Base-by-base conservation (phyloP, 345 rosid species). In the Moringa oleifera region DNA sequence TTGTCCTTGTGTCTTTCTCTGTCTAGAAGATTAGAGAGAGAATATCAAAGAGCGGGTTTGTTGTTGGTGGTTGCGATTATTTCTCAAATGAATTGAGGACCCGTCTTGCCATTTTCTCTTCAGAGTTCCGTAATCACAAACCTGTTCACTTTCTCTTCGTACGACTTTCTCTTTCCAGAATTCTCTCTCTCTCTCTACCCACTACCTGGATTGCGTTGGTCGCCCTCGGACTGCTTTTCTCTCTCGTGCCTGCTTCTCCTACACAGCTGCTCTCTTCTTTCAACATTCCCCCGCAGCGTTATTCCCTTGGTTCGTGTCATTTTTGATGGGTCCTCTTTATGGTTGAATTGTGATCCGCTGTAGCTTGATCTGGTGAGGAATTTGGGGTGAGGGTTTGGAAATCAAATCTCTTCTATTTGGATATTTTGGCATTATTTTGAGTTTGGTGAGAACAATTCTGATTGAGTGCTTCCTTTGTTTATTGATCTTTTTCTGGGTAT, bases 1-100 rank as follows among this genome's bases (percentile, higher is more conserved):
- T 33, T 33, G 6, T 33, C 11, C 37, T 11, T 4, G 37, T 33
- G 37, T 33, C 6, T 41, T 41, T 11, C 47, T 41, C 47, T 41
- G 9, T 28, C 33, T 41, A 41, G 47, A 15, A 4, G 6, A 4
- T 11, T 41, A 73, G 71, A 69, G 33, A 62, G 15, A 57, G 28
- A 53, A 52, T 62, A 9, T 53, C 31, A 18, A 25, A 79, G 83
- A 79, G 70, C 83, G 78, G 69, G 76, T 79, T 79, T 73, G 53
- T 73, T 64, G 83, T 67, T 75, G 78, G 61, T 79, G 57, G 78
- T 79, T 79, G 75, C 75, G 80, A 75, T 73, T 67, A 64, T 73
- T 73, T 70, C 78, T 79, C 64, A 17, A 69, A 37, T 45, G 21
- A 18, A 37, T 63, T 52, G 31, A 21, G 25, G 18, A 51, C 49